Percentiles rank a stretch among this genome's conserved stretches.
phyloP scores from a whole-genome alignment of 768 basidiomycete species.

The Coprinopsis strossmayeri region DNA sequence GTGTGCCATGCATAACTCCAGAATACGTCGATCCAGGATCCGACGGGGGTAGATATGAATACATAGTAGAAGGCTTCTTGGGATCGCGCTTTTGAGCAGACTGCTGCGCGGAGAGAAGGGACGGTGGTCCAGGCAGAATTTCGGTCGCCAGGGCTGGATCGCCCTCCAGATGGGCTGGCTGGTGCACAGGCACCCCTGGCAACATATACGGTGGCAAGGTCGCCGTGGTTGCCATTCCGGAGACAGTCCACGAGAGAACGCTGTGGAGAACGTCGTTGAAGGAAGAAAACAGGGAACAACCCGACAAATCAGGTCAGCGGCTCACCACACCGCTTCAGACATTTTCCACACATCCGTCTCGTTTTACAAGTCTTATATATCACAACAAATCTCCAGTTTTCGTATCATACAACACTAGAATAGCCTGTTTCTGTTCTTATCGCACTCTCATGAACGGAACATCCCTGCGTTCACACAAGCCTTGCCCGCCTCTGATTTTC shows the following conservation, averaged over 20 bases:
- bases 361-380: slow-evolving; percentile 12
- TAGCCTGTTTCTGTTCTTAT: not conserved
- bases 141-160: slow-evolving; percentile 81
- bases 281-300: slow-evolving; percentile 27
- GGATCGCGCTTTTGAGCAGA: slow-evolving; percentile 71
- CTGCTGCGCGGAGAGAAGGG: slow-evolving; percentile 65
- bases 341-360: slow-evolving; percentile 9
- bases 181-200: slow-evolving; percentile 65
- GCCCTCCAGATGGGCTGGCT: slow-evolving; percentile 77
- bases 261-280: slow-evolving; percentile 21
- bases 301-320: slow-evolving; percentile 29
- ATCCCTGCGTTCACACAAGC: slow-evolving; percentile 4
- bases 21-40: slow-evolving; percentile 89
- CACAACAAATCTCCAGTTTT: not conserved
- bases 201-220: slow-evolving; percentile 66
- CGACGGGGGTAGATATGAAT: slow-evolving; percentile 77
- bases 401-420: not conserved
- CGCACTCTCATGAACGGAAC: not conserved
- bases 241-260: slow-evolving; percentile 19
- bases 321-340: slow-evolving; percentile 16
- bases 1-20: slow-evolving; percentile 62
- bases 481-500: slow-evolving; percentile 40
- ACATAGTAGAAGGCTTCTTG: slow-evolving; percentile 60
- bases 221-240: slow-evolving; percentile 66
- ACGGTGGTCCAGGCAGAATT: slow-evolving; percentile 84